These are phyloP conservation scores for Gamarada debralockiae DNA, from an alignment of 495 filamentous ascomycete species.

Conservation along the genomic window DNA sequence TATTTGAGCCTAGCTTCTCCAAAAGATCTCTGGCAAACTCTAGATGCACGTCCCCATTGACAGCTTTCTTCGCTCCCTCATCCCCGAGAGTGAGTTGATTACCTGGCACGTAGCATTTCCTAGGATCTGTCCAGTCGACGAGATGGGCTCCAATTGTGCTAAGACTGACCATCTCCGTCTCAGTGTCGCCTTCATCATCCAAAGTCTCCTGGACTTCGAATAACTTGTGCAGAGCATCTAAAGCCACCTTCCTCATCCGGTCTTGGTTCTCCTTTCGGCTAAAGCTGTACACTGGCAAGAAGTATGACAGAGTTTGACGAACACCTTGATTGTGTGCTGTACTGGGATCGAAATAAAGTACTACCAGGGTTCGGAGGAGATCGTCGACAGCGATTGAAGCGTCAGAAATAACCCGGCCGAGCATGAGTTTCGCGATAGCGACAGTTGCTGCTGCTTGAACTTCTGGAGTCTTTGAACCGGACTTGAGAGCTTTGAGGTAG, in stretches of 20 bases:
- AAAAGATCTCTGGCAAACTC: conserved; percentile 61
- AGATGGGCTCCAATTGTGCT: conserved; percentile 72
- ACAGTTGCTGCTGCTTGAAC: conserved; percentile 81
- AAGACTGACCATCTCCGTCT: conserved; percentile 77
- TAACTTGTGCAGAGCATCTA: conserved; percentile 63
- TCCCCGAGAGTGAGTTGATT: conserved; percentile 48
- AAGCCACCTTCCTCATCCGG: conserved; percentile 67
- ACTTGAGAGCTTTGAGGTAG: conserved; percentile 71
- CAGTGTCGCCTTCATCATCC: conserved; percentile 64
- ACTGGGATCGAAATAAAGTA: conserved; percentile 88
- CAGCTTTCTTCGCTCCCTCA: conserved; percentile 53
- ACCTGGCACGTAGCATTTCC: conserved; percentile 73
- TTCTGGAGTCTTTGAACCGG: conserved; percentile 58
- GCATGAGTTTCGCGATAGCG: conserved; percentile 81
- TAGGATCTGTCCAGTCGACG: conserved; percentile 93
- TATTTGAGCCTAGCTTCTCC: conserved; percentile 48
- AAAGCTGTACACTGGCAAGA: conserved; percentile 93
- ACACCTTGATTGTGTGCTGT: conserved; percentile 81
- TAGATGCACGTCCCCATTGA: conserved; percentile 65
- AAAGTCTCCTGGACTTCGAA: conserved; percentile 63
- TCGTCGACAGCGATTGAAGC: conserved; percentile 50
- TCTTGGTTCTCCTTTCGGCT: conserved; percentile 73
- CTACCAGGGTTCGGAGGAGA: conserved; percentile 74
- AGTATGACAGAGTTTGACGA: conserved; percentile 87
- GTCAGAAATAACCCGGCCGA: conserved; percentile 63